Evolutionary conservation across 441 rosid genomes (phyloP), one percentile per base, ranked within the genome.

Genomic region (Gossypium gossypioides): DNA sequence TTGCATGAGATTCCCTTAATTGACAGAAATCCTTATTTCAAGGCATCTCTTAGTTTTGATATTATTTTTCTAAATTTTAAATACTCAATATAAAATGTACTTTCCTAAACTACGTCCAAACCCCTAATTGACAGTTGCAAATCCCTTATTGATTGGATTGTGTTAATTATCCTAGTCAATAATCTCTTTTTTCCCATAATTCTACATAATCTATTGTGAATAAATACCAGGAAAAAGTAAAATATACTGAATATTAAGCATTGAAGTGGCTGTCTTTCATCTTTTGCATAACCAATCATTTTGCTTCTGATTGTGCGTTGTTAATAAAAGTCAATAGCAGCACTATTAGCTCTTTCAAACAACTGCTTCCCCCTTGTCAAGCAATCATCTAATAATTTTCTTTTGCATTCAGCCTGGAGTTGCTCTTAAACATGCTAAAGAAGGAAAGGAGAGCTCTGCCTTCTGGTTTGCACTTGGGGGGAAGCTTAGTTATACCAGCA

Each of bases 381-480:
- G 51, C 32, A 61, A 62, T 59, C 40, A 71, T 72, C 75, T 61
- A 72, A 61, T 18, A 32, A 51, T 72, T 3, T 72, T 72, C 46
- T 16, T 59, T 46, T 50, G 42, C 16, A 16, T 60, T 72, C 86
- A 96, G 99, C 97, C 96, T 46, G 99, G 97, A 78, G 86, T 72
- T 75, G 65, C 92, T 79, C 67, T 91, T 65, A 93, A 96, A 81
- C 94, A 90, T 87, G 91, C 96, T 58, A 96, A 93, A 83, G 99
- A 93, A 88, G 99, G 99, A 76, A 91, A 97, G 61, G 99, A 96
- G 91, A 93, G 87, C 86, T 93, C 98, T 46, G 74, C 95, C 72
- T 96, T 96, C 82, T 96, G 99, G 99, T 87, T 76, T 88, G 85
- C 98, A 42, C 92, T 96, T 80, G 98, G 98, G 62, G 99, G 98